Evolutionary conservation across 1,139 yeast species (phyloP).

Genomic region (Hansenula lynferdii): DNA sequence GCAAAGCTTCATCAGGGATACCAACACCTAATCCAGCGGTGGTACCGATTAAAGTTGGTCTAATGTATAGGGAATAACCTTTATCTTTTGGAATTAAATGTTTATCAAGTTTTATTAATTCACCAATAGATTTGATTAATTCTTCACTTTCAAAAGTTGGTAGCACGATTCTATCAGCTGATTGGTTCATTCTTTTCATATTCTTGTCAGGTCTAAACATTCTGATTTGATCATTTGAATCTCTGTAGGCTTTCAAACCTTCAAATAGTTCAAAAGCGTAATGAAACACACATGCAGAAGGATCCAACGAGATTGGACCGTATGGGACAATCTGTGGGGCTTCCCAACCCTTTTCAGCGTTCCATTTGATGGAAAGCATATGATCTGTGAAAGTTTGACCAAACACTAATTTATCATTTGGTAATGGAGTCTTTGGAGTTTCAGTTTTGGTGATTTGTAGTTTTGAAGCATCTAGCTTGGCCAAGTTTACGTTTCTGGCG

Average conservation of each 20-base stretch:
- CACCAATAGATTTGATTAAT: conserved; percentile 66
- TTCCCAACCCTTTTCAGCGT: conserved; percentile 73
- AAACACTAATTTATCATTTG: conserved; percentile 74
- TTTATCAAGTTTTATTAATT: conserved; percentile 68
- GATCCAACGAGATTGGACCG: conserved; percentile 71
- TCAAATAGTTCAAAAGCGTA: conserved; percentile 94
- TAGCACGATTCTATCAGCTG: conserved; percentile 82
- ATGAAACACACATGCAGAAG: conserved; percentile 86
- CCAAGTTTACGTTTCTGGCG: conserved; percentile 16
- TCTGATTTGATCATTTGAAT: conserved; percentile 60
- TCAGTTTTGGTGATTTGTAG: conserved; percentile 52
- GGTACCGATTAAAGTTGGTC: conserved; percentile 96
- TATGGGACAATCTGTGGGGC: conserved; percentile 83
- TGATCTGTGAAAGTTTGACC: conserved; percentile 90
- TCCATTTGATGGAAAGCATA: conserved; percentile 88
- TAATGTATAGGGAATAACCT: conserved; percentile 87
- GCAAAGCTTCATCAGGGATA: conserved; percentile 72
- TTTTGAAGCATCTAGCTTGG: conserved; percentile 65
- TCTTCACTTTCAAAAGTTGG: conserved; percentile 82
- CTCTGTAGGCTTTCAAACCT: conserved; percentile 93
- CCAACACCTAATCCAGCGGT: conserved; percentile 81
- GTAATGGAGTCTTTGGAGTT: conserved; percentile 58
- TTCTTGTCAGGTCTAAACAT: conserved; percentile 89
- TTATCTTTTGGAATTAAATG: conserved; percentile 75
- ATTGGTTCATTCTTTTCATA: conserved; percentile 85